Percentiles rank a stretch among this genome's conserved stretches.
Conservation (phyloP, 164 flowering plant genomes). For the Echeveria elegans region DNA sequence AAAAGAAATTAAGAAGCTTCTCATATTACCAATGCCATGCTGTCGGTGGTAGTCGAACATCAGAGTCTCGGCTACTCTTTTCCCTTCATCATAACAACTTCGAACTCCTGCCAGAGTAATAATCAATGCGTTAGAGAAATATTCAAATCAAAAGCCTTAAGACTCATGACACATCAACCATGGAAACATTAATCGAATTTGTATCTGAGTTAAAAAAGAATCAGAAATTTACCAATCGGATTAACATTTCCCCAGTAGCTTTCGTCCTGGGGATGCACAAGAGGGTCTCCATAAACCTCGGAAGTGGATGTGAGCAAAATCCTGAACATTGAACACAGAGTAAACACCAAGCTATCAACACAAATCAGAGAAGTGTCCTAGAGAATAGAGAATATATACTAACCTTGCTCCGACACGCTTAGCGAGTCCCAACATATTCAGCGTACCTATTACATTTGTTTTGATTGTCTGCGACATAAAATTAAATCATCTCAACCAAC, state of each 20-base stretch:
- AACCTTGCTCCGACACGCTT: conserved; percentile 79
- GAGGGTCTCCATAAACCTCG: conserved; percentile 98
- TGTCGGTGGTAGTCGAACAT: conserved; percentile 87
- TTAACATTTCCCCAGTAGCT: conserved; percentile 97
- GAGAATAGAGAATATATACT: background rate
- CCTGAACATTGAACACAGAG: conserved; percentile 22
- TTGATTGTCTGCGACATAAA: conserved; percentile 51
- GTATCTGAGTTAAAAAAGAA: no score
- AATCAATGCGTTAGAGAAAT: background rate
- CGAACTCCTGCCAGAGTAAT: conserved; percentile 18
- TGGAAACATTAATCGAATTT: no score
- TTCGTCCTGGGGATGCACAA: conserved; percentile 83
- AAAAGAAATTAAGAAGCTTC: background rate
- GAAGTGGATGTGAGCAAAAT: conserved; percentile 91
- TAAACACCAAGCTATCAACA: background rate
- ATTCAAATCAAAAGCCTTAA: background rate
- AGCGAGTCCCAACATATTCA: conserved; percentile 70
- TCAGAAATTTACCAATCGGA: conserved; percentile 58
- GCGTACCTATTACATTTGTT: conserved; percentile 73
- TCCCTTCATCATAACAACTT: conserved; percentile 74
- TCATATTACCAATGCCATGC: conserved; percentile 58
- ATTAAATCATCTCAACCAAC: background rate
- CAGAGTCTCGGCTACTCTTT: conserved; percentile 79
- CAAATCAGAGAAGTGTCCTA: background rate
- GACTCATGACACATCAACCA: background rate